Conservation (phyloP, 768 basidiomycete genomes). For the Leccinellum albellum region DNA sequence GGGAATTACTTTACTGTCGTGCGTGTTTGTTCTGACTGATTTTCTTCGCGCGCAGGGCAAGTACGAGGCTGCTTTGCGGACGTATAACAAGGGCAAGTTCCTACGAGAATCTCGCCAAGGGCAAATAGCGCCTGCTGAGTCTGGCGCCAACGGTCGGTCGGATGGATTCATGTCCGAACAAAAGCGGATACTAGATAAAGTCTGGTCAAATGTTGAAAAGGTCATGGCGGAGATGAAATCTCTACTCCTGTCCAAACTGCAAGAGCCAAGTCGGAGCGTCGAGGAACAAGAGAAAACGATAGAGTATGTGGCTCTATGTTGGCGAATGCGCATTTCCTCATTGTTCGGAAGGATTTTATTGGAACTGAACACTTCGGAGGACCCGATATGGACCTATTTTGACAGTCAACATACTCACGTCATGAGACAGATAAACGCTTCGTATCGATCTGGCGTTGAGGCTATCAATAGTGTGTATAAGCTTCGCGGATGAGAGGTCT, state of each 20-base stretch:
- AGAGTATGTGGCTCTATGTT: constrained; percentile 54
- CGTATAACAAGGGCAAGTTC: constrained; percentile 96
- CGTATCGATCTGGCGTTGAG: constrained; percentile 51
- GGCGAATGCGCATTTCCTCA: constrained; percentile 6
- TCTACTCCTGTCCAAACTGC: constrained; percentile 70
- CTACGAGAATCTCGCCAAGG: constrained; percentile 86
- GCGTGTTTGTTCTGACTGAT: not conserved
- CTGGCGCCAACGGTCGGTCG: constrained; percentile 52
- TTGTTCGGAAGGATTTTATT: constrained; percentile 63
- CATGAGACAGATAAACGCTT: constrained; percentile 66
- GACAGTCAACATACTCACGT: constrained; percentile 91
- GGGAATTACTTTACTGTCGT: not conserved
- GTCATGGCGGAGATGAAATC: constrained; percentile 90
- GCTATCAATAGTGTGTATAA: constrained; percentile 43
- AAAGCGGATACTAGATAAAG: constrained; percentile 90
- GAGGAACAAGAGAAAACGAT: constrained; percentile 98
- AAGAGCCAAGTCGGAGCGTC: constrained; percentile 72
- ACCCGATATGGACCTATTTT: constrained; percentile 94
- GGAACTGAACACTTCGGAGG: constrained; percentile 81
- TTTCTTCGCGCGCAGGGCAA: constrained; percentile 61
- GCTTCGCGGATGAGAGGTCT: not conserved
- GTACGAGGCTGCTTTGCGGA: constrained; percentile 89
- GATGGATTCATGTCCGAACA: constrained; percentile 67
- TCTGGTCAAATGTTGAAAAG: constrained; percentile 93
- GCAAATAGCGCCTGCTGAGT: constrained; percentile 71